Conservation (phyloP, 1,284 basidiomycete genomes). For the Sanghuangporus weigelae region DNA sequence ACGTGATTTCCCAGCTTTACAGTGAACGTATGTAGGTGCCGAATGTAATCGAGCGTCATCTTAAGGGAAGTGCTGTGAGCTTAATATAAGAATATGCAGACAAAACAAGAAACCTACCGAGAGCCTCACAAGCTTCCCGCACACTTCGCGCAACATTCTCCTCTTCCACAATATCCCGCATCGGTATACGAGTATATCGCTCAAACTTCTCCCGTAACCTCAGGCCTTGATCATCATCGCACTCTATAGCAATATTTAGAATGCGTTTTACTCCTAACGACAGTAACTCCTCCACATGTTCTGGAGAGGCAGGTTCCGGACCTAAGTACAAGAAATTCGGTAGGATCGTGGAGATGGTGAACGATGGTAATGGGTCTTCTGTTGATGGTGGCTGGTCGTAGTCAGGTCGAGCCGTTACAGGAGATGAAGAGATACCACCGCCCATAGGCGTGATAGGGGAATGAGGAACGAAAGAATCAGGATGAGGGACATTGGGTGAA, state of each 20-base stretch:
- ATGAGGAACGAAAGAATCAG: constrained; percentile 32
- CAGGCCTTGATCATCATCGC: constrained; percentile 77
- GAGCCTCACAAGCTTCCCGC: constrained; percentile 76
- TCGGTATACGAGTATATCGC: constrained; percentile 80
- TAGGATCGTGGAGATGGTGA: constrained; percentile 82
- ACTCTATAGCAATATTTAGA: constrained; percentile 88
- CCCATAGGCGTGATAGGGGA: constrained; percentile 48
- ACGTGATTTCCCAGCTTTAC: constrained; percentile 93
- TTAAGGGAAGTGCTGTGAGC: constrained; percentile 28
- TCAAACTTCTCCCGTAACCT: constrained; percentile 66
- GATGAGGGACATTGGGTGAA: constrained; percentile 1
- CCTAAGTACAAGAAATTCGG: constrained; percentile 90
- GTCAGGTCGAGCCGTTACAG: constrained; percentile 55
- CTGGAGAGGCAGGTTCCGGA: constrained; percentile 72
- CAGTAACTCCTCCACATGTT: constrained; percentile 72
- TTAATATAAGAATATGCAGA: background rate
- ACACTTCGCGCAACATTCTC: constrained; percentile 83
- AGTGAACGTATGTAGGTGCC: constrained; percentile 90
- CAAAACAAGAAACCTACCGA: constrained; percentile 52
- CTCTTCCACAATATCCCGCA: constrained; percentile 95
- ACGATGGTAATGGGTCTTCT: constrained; percentile 54
- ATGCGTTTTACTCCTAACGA: constrained; percentile 81
- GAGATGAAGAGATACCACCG: constrained; percentile 38
- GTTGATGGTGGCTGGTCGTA: constrained; percentile 42
- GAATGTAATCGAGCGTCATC: constrained; percentile 89